Evolutionary conservation across 2,329 filamentous ascomycete species (phyloP).

Genomic region (Pseudogymnoascus sp.): DNA sequence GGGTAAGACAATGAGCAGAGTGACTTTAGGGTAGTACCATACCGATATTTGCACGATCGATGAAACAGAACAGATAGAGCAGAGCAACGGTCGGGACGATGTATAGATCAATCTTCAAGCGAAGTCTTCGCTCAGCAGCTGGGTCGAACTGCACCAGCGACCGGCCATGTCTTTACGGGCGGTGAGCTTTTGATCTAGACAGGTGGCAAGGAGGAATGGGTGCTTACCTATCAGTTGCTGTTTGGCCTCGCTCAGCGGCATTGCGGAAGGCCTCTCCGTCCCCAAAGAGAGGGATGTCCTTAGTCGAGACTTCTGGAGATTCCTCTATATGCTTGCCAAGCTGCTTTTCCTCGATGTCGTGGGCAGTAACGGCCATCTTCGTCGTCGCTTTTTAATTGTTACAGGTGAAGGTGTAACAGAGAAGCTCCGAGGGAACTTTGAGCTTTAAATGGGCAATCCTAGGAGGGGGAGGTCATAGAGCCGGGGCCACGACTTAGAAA

Average conservation of each 20-base stretch:
- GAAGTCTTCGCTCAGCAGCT: slow-evolving; percentile 48
- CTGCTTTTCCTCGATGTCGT: slow-evolving; percentile 11
- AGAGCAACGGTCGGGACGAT: slow-evolving; percentile 60
- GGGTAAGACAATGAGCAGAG: not conserved
- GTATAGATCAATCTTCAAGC: slow-evolving; percentile 57
- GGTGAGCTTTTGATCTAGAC: not conserved
- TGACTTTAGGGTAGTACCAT: not conserved
- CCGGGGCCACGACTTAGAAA: not conserved
- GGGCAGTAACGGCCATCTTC: not conserved
- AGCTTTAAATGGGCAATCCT: not conserved
- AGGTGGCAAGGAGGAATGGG: not conserved
- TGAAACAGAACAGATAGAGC: slow-evolving; percentile 67
- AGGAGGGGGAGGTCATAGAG: not conserved
- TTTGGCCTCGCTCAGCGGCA: slow-evolving; percentile 23
- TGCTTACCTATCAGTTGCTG: slow-evolving; percentile 24
- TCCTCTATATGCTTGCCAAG: not conserved
- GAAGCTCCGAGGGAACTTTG: not conserved
- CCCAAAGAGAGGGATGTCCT: not conserved
- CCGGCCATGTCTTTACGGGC: slow-evolving; percentile 38
- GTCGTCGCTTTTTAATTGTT: not conserved
- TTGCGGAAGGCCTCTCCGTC: slow-evolving; percentile 21
- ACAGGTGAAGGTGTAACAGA: not conserved
- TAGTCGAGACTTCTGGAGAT: not conserved
- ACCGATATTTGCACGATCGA: slow-evolving; percentile 69
- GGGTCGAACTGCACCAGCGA: slow-evolving; percentile 48